Evolutionary conservation across 495 filamentous ascomycete species (phyloP).

Genomic region (Aspergillus cristatus): DNA sequence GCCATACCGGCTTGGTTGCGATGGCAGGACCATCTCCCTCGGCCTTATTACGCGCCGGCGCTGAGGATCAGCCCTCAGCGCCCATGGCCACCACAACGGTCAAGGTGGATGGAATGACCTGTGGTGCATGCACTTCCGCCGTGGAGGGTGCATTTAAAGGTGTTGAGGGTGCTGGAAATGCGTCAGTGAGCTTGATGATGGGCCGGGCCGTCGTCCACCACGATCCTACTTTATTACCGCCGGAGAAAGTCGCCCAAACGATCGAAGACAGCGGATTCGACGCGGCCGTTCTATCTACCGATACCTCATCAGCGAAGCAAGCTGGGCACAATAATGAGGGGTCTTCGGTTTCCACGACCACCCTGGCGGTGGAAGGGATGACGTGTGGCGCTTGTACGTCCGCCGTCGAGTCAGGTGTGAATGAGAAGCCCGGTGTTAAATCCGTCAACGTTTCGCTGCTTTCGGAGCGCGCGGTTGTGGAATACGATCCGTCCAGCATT

Average conservation of each 20-base stretch:
- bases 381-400: constrained; percentile 94
- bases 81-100: constrained; percentile 88
- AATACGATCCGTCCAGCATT: constrained; percentile 62
- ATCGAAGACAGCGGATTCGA: constrained; percentile 96
- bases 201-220: constrained; percentile 86
- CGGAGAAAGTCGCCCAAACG: constrained; percentile 67
- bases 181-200: constrained; percentile 88
- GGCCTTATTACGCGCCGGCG: constrained; percentile 11
- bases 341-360: constrained; percentile 54
- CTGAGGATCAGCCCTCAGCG: constrained; percentile 11
- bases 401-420: constrained; percentile 76
- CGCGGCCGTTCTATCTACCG: constrained; percentile 79
- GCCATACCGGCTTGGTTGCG: constrained; percentile 1
- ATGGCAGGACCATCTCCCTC: constrained; percentile 7
- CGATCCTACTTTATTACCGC: constrained; percentile 63
- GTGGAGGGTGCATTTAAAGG: constrained; percentile 77
- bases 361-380: constrained; percentile 90
- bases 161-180: constrained; percentile 67
- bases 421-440: constrained; percentile 59
- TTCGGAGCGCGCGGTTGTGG: constrained; percentile 58
- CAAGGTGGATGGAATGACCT: constrained; percentile 88
- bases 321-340: constrained; percentile 20
- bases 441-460: constrained; percentile 82
- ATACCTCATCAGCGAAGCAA: constrained; percentile 43
- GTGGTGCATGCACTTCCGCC: constrained; percentile 81